Evolutionary conservation across 2,329 filamentous ascomycete species (phyloP), one percentile per base, ranked within the genome.

Genomic region (Dactylellina haptotyla): DNA sequence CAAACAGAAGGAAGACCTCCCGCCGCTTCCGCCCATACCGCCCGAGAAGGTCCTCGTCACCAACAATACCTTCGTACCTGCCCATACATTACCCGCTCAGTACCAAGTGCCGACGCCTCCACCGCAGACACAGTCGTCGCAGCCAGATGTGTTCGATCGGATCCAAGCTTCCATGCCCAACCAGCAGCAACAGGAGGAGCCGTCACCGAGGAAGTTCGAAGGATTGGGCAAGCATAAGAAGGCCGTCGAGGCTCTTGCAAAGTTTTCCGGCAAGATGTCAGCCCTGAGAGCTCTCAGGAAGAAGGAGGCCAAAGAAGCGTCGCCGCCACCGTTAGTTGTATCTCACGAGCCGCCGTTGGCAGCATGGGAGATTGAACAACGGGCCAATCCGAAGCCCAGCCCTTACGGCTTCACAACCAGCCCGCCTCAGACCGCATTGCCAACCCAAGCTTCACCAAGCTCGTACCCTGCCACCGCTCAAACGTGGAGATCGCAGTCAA

Each of bases 201-300:
- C 53, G 23, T 58, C 62, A 14, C 51, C 62, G 20, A 43, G 67
- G 30, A 74, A 45, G 30, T 74, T 74, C 25, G 70, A 74, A 54
- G 54, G n/a, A n/a, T n/a, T n/a, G n/a, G n/a, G 9, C 12, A 67
- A 66, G 30, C 61, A 74, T 25, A 74, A 74, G 34, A 74, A 74
- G 41, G 56, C 70, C 30, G 46, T 67, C 32, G 70, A 74, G 34
- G 70, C 70, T 18, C 57, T 74, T 39, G 61, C 70, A 26, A 74
- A 66, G 48, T 74, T 74, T 23, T 74, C 70, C 1, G 67, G 59
- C 25, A 74, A 74, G 18, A 67, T 74, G 54, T 57, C 62, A 6
- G 70, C 62, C 12, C 41, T 74, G 16, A 39, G 70, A 20, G 41
- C 32, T 26, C 54, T 66, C 18, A 62, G 62, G 20, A 63, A 67